Evolutionary conservation across 1,284 basidiomycete species (phyloP).

Genomic region (Moesziomyces parantarcticus): DNA sequence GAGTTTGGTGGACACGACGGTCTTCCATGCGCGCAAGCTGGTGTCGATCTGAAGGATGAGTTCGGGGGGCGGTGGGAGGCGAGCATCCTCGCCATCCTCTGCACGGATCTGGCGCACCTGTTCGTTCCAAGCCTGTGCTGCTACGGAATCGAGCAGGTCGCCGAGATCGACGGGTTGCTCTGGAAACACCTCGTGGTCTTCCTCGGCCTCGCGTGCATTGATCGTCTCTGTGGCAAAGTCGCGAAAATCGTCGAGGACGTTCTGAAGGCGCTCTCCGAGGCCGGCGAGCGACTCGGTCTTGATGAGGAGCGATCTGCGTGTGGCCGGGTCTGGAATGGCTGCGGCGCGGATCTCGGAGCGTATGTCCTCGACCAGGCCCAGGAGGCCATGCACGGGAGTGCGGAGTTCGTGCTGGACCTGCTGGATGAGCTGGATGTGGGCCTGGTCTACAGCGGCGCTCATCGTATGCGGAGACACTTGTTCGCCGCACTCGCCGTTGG

Average conservation of each 20-base stretch:
- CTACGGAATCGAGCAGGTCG: conserved; percentile 39
- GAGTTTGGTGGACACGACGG: conserved; percentile 24
- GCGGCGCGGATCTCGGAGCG: conserved; percentile 18
- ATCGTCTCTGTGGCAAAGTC: conserved; percentile 49
- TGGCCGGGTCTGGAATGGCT: conserved; percentile 5
- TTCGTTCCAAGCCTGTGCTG: conserved; percentile 35
- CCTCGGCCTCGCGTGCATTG: conserved; percentile 32
- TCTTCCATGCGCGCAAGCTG: conserved; percentile 45
- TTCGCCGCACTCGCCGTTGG: conserved; percentile 24
- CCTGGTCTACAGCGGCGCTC: conserved; percentile 40
- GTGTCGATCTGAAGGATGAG: conserved; percentile 52
- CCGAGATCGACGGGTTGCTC: conserved; percentile 41
- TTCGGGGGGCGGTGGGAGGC: conserved; percentile 54
- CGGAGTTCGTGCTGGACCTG: conserved; percentile 56
- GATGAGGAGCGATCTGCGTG: conserved; percentile 21
- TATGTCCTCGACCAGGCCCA: conserved; percentile 32
- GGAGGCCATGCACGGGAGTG: conserved; percentile 50
- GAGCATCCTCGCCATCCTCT: conserved; percentile 44
- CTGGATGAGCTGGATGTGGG: conserved; percentile 51
- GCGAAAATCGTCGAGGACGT: conserved; percentile 40
- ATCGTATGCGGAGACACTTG: conserved; percentile 26
- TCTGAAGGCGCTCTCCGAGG: conserved; percentile 35
- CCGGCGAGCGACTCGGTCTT: conserved; percentile 36
- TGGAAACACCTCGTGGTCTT: conserved; percentile 24
- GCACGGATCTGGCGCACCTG: conserved; percentile 50